A percentile compares a stretch with the other conserved stretches of the same genome.
These are phyloP conservation scores for Dichomitus squalens DNA, from an alignment of 1,284 basidiomycete species.

Conservation along the genomic window DNA sequence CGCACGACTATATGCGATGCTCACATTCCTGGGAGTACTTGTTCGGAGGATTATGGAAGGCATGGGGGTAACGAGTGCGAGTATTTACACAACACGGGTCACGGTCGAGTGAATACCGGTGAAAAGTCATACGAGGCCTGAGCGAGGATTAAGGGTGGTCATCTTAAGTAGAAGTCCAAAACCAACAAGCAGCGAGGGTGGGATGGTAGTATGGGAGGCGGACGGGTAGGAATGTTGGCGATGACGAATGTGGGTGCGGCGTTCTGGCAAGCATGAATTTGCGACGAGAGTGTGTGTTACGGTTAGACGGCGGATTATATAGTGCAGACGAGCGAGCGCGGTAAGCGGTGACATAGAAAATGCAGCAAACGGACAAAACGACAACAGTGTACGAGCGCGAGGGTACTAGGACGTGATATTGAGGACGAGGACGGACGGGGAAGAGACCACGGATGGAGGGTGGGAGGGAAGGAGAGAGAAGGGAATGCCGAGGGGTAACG, in stretches of 20 bases:
- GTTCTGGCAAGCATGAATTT: constrained; percentile 18
- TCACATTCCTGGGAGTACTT: background rate
- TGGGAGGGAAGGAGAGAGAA: constrained; percentile 1
- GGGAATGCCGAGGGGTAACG: constrained; percentile 17
- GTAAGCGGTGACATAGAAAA: constrained; percentile 28
- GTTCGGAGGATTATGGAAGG: background rate
- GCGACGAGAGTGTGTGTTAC: constrained; percentile 14
- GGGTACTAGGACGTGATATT: constrained; percentile 22
- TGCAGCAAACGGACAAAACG: constrained; percentile 30
- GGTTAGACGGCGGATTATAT: constrained; percentile 24
- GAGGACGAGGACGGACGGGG: background rate
- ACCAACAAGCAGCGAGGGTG: background rate
- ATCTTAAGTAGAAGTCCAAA: constrained; percentile 1
- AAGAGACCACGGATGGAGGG: background rate
- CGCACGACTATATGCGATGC: too few species aligned
- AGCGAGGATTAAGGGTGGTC: background rate
- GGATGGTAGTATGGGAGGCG: constrained; percentile 4
- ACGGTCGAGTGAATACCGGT: background rate
- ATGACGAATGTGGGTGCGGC: background rate
- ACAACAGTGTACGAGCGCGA: constrained; percentile 28
- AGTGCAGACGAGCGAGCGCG: constrained; percentile 22
- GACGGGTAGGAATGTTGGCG: constrained; percentile 3
- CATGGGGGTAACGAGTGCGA: background rate
- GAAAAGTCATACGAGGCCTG: constrained; percentile 1
- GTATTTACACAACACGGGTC: constrained; percentile 1